Base-by-base conservation (phyloP, 371 early-diverging fungal genomes). In the Dichotomocladium elegans region DNA sequence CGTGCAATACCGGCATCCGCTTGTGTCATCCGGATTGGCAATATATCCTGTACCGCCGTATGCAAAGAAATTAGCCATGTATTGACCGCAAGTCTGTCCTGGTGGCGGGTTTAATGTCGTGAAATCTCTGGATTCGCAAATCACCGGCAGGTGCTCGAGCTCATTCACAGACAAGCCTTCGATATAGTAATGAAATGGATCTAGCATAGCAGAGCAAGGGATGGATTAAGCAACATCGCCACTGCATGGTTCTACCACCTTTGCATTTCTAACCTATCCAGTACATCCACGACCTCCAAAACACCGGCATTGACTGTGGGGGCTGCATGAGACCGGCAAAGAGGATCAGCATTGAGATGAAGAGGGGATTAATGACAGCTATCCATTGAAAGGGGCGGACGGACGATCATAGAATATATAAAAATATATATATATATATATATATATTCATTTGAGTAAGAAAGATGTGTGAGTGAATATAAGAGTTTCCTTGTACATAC, bases 251-350 rank as follows among this genome's bases (percentile, higher is more conserved):
- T 40, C 21, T 31, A 45, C n/a, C 30, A 0, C 33, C 3, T 15
- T 8, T 34, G 6, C n/a, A 7, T 22, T 4, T 4, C 55, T 44
- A 54, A 58, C 82, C 82, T n/a, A 89, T 45, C 80, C 83, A 86
- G 66, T 89, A 90, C 80, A 93, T 83, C 89, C 89, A 89, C 0
- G 72, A 55, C 11, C 80, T 64, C 89, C 90, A 91, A 69, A 93
- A 89, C 26, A 57, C 41, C 19, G 90, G 90, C 86, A 91, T 88
- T 1, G 72, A 54, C 8, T 43, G 14, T 27, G 79, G 74, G 5
- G 87, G 80, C 43, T 88, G 83, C 64, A 89, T 79, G 30, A 89
- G 70, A 70, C 90, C 90, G 31, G 82, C 80, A 69, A 88, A 88
- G 52, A 91, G 60, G 53, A 82, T 78, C 58, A 89, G 69, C 34